Evolutionary conservation across 805 yeast genomes (phyloP), one percentile per base, ranked within the genome.

Genomic region (Teunomyces barrocoloradensis): DNA sequence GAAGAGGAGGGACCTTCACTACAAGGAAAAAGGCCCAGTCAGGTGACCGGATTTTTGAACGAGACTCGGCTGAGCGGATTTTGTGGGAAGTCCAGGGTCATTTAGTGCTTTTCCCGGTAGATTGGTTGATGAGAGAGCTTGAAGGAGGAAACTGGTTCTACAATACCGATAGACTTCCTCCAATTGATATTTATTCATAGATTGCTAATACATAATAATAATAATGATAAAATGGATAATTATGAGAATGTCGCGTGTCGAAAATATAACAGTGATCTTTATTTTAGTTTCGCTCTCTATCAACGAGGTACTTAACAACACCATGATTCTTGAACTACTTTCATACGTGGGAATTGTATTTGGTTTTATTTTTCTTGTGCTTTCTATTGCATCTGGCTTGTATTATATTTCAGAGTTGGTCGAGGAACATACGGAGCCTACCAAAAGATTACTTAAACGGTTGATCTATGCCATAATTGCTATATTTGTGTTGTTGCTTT

Each of bases 101-200:
- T 60, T 68, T 94, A 55, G 97, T 94, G 5, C 63, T 85, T n/a
- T 92, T 91, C 73, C 98, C 99, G 0, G 77, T 87, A 0, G 89
- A 89, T 51, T 94, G 99, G 99, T 75, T 94, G 37, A 73, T 79
- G 56, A 79, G 83, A 49, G 99, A 94, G 66, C 80, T 90, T 27
- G 96, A 91, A 48, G 81, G 88, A 5, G 92, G 89, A 9, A 94
- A 95, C 61, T 92, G 98, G 98, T 91, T 90, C 64, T 91, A 89
- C 72, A 89, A 85, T 57, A 84, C 95, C 43, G 99, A 94, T 61
- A 82, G 96, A 59, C 73, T 94, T 23, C 97, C 98, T 4, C 99
- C 99, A 1, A 82, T 94, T 47, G 98, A 94, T 61, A 92, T 94
- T 45, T 94, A 87, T 33, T 41, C 44, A 15, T 27, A 41, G 27